Evolutionary conservation across 805 yeast species (phyloP).

Genomic region (Suhomyces emberorum): DNA sequence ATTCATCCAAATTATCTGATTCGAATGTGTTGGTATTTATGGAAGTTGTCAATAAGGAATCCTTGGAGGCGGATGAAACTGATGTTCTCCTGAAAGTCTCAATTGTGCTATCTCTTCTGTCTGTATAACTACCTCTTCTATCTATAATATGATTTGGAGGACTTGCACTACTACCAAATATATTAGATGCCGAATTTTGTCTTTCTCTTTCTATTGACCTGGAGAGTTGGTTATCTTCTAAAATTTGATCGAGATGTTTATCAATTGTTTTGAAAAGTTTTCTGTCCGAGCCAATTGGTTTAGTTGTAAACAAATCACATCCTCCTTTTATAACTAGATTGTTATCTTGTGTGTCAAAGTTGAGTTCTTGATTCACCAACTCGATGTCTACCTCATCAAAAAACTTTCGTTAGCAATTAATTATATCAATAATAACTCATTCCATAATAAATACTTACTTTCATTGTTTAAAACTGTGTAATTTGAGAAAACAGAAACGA

Average conservation of each 20-base stretch:
- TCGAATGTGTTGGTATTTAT: conserved; percentile 19
- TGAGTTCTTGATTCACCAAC: conserved; percentile 77
- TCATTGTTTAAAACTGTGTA: no score
- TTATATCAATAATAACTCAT: no score
- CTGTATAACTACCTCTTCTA: conserved; percentile 21
- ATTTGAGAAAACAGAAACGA: no score
- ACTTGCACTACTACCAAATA: conserved; percentile 38
- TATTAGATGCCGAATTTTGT: conserved; percentile 32
- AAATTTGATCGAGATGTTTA: conserved; percentile 61
- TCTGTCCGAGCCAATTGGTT: conserved; percentile 86
- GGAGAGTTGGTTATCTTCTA: conserved; percentile 43
- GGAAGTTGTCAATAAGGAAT: conserved; percentile 20
- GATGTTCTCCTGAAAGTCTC: conserved; percentile 3
- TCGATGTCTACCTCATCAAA: conserved; percentile 94
- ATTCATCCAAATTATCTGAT: conserved; percentile 28
- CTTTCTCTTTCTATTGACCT: conserved; percentile 38
- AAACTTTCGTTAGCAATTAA: conserved; percentile 56
- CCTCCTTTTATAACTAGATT: conserved; percentile 68
- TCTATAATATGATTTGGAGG: conserved; percentile 18
- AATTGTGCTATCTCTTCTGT: conserved; percentile 22
- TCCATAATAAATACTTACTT: no score
- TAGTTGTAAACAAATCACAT: conserved; percentile 91
- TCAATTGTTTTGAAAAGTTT: conserved; percentile 86
- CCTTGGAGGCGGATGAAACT: neutral
- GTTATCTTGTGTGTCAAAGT: conserved; percentile 39